These are phyloP conservation scores for Clonostachys solani DNA, from an alignment of 2,329 filamentous ascomycete genomes.

Conservation along the genomic window DNA sequence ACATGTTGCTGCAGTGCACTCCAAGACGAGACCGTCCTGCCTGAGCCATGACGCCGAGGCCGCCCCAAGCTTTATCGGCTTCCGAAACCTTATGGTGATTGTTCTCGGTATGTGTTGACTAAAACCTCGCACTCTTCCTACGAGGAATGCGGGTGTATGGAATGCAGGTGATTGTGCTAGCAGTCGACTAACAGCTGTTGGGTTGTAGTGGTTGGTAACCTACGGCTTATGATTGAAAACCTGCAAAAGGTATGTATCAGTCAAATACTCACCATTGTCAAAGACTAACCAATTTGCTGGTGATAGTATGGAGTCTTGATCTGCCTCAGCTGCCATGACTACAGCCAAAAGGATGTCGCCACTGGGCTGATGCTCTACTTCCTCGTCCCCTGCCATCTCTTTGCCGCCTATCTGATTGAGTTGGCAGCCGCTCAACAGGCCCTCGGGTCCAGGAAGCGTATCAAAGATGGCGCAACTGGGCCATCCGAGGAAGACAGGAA, in stretches of 20 bases:
- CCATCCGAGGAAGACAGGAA: constrained; percentile 55
- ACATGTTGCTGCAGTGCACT: constrained; percentile 86
- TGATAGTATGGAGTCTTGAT: constrained; percentile 90
- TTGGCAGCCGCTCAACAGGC: constrained; percentile 77
- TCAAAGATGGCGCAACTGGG: constrained; percentile 39
- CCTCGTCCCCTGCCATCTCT: constrained; percentile 84
- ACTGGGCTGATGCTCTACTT: constrained; percentile 77
- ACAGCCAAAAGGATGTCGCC: constrained; percentile 70
- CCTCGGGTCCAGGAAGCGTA: constrained; percentile 57
- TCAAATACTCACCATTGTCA: not conserved
- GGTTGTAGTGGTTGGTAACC: constrained; percentile 75
- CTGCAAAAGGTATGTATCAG: constrained; percentile 69
- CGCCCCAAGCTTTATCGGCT: constrained; percentile 84
- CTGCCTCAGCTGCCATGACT: constrained; percentile 86
- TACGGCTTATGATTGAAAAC: constrained; percentile 94
- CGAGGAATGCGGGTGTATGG: constrained; percentile 5
- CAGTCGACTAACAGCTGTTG: not conserved
- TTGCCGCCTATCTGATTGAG: constrained; percentile 89
- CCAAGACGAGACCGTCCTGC: constrained; percentile 66
- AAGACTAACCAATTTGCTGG: constrained; percentile 5
- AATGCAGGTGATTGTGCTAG: not conserved
- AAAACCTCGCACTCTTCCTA: not conserved
- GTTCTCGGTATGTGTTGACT: constrained; percentile 62
- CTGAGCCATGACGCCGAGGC: constrained; percentile 76
- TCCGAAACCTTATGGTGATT: constrained; percentile 94